Percentiles rank a stretch among this genome's conserved stretches.
Evolutionary conservation across 441 rosid genomes (phyloP).

Genomic region (Sinapis alba): DNA sequence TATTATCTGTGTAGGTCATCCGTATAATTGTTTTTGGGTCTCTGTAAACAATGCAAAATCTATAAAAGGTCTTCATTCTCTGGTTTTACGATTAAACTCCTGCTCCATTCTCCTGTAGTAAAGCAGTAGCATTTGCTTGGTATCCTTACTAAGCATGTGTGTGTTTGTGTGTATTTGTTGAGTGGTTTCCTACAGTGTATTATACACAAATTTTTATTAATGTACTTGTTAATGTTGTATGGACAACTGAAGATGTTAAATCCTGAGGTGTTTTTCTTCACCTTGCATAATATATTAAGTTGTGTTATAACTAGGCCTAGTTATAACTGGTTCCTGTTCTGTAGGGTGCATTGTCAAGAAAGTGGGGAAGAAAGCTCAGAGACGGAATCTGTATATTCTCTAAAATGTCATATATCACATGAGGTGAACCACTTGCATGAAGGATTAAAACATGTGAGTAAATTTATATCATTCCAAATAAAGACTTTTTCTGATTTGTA

Average conservation of each 20-base stretch:
- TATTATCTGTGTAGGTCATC: neutral
- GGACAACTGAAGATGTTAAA: neutral
- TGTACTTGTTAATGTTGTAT: neutral
- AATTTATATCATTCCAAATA: neutral
- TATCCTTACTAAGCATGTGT: too few species aligned
- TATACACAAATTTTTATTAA: neutral
- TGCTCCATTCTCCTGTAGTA: too few species aligned
- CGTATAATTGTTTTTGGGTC: neutral
- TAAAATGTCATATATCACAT: slow-evolving; percentile 92
- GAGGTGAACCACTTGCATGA: slow-evolving; percentile 98
- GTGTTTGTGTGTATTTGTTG: too few species aligned
- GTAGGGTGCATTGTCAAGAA: slow-evolving; percentile 90
- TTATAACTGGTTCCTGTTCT: slow-evolving; percentile 25
- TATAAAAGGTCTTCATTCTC: neutral
- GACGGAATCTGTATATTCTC: slow-evolving; percentile 78
- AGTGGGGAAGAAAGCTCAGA: slow-evolving; percentile 92
- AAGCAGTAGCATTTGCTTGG: slow-evolving; percentile 13
- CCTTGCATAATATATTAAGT: neutral
- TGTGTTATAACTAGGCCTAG: slow-evolving; percentile 14
- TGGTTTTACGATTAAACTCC: neutral
- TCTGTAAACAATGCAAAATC: neutral
- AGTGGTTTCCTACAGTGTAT: neutral
- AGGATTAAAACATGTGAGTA: slow-evolving; percentile 92
- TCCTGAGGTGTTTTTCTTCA: neutral
- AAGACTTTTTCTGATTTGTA: neutral